Evolutionary conservation across 2,329 filamentous ascomycete genomes (phyloP).

Genomic region (Cytospora schulzeri): DNA sequence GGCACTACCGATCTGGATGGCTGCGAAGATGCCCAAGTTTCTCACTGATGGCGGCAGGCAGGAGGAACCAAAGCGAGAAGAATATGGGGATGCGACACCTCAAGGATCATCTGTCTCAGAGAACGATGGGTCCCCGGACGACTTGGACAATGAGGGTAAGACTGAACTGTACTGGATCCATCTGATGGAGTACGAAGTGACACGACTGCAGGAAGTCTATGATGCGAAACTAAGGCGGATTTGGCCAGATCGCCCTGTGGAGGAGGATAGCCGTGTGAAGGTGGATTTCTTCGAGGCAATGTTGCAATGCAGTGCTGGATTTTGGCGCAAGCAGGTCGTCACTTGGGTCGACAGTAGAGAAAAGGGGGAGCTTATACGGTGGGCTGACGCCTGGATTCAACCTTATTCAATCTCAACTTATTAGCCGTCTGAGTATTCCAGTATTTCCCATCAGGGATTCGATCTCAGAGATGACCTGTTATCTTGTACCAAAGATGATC

Average conservation of each 20-base stretch:
- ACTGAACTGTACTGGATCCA: constrained; percentile 44
- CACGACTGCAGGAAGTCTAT: constrained; percentile 41
- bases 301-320: constrained; percentile 30
- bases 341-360: constrained; percentile 34
- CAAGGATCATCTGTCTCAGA: neutral
- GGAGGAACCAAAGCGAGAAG: constrained; percentile 36
- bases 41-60: constrained; percentile 35
- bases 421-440: no score
- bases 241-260: constrained; percentile 38
- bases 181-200: constrained; percentile 44
- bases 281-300: constrained; percentile 37
- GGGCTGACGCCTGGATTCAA: neutral
- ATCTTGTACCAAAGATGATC: no score
- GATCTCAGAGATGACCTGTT: no score
- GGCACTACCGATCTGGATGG: constrained; percentile 42
- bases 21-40: constrained; percentile 39
- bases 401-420: no score
- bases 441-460: no score
- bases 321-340: constrained; percentile 31
- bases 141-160: constrained; percentile 43
- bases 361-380: constrained; percentile 28
- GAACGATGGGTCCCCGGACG: constrained; percentile 15
- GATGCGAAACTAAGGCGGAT: constrained; percentile 36
- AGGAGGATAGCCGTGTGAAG: constrained; percentile 35
- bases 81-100: constrained; percentile 36